phyloP scores from a whole-genome alignment of 805 yeast species.

The Groenewaldozyma tartarivorans region DNA sequence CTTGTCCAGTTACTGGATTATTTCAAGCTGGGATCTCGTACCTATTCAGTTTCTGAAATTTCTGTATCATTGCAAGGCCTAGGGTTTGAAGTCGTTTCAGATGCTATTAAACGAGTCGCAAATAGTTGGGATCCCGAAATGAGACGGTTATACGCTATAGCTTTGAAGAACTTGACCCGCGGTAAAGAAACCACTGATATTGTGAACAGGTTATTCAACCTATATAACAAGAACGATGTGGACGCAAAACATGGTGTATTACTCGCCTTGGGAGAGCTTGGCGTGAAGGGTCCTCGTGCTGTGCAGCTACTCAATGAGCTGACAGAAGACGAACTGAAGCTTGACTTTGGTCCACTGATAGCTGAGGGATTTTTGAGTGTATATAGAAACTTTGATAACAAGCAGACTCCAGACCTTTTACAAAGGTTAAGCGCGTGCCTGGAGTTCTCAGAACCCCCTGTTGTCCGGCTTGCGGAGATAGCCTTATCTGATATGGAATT shows the following conservation, averaged over 20 bases:
- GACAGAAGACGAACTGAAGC: constrained; percentile 7
- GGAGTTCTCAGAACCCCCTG: constrained; percentile 3
- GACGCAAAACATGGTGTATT: constrained; percentile 20
- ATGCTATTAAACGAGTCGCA: constrained; percentile 28
- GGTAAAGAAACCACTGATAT: background rate
- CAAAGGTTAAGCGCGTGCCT: background rate
- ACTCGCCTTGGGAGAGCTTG: constrained; percentile 18
- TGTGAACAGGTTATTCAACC: background rate
- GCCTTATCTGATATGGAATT: background rate
- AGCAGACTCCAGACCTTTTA: background rate
- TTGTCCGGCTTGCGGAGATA: background rate
- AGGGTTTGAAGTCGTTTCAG: constrained; percentile 19
- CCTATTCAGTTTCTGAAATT: constrained; percentile 32
- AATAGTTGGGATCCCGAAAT: constrained; percentile 33
- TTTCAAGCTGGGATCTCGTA: constrained; percentile 35
- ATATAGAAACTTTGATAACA: constrained; percentile 6
- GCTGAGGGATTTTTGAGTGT: constrained; percentile 32
- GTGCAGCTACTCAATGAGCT: constrained; percentile 5
- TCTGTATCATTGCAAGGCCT: constrained; percentile 21
- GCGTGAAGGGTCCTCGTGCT: background rate
- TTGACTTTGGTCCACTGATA: constrained; percentile 15
- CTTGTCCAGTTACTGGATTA: constrained; percentile 55
- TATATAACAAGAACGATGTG: constrained; percentile 7
- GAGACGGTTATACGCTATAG: constrained; percentile 35
- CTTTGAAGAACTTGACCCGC: constrained; percentile 17